phyloP scores from a whole-genome alignment of 2,329 filamentous ascomycete genomes.

The Aspergillus ustus region DNA sequence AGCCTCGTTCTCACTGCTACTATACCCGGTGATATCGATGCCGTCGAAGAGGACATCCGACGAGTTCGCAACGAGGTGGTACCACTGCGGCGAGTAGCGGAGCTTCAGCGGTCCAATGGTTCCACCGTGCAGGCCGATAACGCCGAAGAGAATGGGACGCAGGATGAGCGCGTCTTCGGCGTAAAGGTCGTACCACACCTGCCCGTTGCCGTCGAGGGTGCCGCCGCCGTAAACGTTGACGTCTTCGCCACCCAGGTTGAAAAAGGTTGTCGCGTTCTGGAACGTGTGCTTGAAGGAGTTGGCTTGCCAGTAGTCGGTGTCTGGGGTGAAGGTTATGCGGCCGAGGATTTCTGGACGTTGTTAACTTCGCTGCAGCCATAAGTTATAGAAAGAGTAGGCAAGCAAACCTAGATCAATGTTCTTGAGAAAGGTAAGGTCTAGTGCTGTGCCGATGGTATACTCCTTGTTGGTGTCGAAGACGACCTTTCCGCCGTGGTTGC shows the following conservation, averaged over 20 bases:
- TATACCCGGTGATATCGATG: slow-evolving; percentile 63
- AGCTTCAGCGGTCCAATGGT: slow-evolving; percentile 65
- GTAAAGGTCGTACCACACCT: slow-evolving; percentile 68
- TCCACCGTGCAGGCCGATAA: slow-evolving; percentile 61
- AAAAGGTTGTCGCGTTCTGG: slow-evolving; percentile 71
- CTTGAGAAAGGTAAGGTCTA: slow-evolving; percentile 68
- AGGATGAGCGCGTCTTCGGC: slow-evolving; percentile 61
- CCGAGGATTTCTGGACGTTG: slow-evolving; percentile 58
- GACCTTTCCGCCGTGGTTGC: slow-evolving; percentile 67
- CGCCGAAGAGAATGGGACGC: slow-evolving; percentile 62
- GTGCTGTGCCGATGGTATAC: slow-evolving; percentile 67
- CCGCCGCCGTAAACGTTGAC: slow-evolving; percentile 72
- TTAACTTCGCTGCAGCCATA: too few relatives aligned
- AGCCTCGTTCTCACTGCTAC: slow-evolving; percentile 57
- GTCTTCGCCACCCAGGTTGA: slow-evolving; percentile 67
- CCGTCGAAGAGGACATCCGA: slow-evolving; percentile 67
- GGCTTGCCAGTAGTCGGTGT: slow-evolving; percentile 71
- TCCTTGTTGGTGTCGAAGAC: slow-evolving; percentile 59
- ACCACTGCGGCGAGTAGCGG: slow-evolving; percentile 66
- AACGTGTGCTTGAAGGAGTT: slow-evolving; percentile 67
- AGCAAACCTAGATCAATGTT: slow-evolving; percentile 63
- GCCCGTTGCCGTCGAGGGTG: slow-evolving; percentile 66
- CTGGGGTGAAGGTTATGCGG: slow-evolving; percentile 65
- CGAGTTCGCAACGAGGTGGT: slow-evolving; percentile 69
- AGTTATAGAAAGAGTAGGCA: neutral